Percentiles rank a stretch among this genome's conserved stretches.
Evolutionary conservation across 176 grass and related monocot species (phyloP).

Genomic region (Miscanthus lutarioriparius): DNA sequence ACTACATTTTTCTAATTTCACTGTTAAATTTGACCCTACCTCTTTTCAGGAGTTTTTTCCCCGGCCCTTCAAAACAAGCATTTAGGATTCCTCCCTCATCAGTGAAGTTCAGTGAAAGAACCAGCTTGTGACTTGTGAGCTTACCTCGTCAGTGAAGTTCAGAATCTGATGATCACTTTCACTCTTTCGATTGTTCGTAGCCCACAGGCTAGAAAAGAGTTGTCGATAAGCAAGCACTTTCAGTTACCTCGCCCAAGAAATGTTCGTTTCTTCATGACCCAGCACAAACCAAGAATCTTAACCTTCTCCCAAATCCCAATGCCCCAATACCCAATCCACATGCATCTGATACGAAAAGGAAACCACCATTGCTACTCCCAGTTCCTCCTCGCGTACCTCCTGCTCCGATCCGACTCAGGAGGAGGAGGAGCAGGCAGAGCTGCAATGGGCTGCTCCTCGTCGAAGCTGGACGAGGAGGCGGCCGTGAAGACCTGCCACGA

Average conservation of each 20-base stretch:
- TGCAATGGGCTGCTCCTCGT: constrained; percentile 89
- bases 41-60: no score
- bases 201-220: constrained; percentile 6
- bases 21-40: no score
- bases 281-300: constrained; percentile 22
- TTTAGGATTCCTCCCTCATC: no score
- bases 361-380: not conserved
- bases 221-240: constrained; percentile 23
- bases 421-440: not conserved
- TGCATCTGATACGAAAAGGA: constrained; percentile 13
- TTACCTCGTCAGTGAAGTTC: no score
- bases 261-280: constrained; percentile 59
- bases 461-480: constrained; percentile 76
- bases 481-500: constrained; percentile 71
- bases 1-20: no score
- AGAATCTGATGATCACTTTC: no score
- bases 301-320: not conserved
- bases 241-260: constrained; percentile 47
- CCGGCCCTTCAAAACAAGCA: no score
- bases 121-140: no score
- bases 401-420: not conserved
- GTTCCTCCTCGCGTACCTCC: not conserved
- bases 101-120: no score
- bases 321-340: not conserved
- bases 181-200: not conserved